Evolutionary conservation across 2,329 filamentous ascomycete genomes (phyloP), one percentile per base, ranked within the genome.

Genomic region (Cladosporium halotolerans): DNA sequence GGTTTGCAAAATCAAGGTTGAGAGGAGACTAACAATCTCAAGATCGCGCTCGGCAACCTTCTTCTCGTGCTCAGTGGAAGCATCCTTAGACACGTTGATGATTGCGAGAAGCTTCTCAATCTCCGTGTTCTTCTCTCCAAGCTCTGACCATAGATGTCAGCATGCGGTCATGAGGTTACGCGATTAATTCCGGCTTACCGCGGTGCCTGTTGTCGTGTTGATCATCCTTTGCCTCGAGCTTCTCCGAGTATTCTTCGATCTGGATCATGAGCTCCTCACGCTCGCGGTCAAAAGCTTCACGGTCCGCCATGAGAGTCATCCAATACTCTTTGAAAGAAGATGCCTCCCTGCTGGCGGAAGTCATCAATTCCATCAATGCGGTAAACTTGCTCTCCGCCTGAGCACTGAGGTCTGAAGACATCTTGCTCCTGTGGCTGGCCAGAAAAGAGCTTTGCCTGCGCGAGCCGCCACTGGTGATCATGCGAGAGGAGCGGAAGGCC

Each of bases 311-410:
- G 45, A 67, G 57, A 9, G 51, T 48, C 10, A 58, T 49, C 65
- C 65, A 67, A 45, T 64, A 60, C 52, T 66, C 63, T 45, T 63
- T 66, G 16, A 67, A 55, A 3, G 61, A 61, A 9, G 59, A 59
- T 5, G 65, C 64, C 45, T 67, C 65, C 14, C 60, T 58, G 3
- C 60, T 63, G 33, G 64, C 65, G 46, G 51, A 63, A 28, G 59
- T 55, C 58, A 67, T 66, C 43, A 66, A 55, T 41, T 67, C 65
- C 18, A 67, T 66, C 53, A 67, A 52, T 11, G 59, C 55, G 53
- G 64, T 60, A 57, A 67, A 67, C 52, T 66, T 66, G 56, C 53
- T 55, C 54, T 66, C 65, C 23, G 63, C 64, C 42, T 66, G 60
- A n/a, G 57, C 54, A 23, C 58, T 63, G 16, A 62, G 52, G 53